phyloP scores from a whole-genome alignment of 805 yeast species.

The Brettanomyces naardenensis region DNA sequence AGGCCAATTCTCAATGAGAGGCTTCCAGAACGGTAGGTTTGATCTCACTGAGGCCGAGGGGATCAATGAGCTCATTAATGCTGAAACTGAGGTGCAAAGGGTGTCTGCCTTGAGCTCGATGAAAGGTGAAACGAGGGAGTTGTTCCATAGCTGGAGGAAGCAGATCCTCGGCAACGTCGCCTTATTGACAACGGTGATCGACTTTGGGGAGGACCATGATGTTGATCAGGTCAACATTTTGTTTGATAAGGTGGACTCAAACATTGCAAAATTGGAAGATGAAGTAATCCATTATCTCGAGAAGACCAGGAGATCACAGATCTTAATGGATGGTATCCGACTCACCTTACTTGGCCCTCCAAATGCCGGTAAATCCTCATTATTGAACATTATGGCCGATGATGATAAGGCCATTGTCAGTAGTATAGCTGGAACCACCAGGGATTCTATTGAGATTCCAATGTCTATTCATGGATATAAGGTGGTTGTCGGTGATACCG shows the following conservation, averaged over 20 bases:
- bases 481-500: conserved; percentile 83
- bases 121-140: conserved; percentile 52
- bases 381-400: conserved; percentile 67
- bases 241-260: conserved; percentile 39
- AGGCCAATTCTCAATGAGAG: conserved; percentile 87
- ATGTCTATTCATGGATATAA: conserved; percentile 80
- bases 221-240: conserved; percentile 54
- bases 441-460: conserved; percentile 80
- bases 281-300: conserved; percentile 39
- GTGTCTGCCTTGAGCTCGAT: conserved; percentile 65
- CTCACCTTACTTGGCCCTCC: conserved; percentile 82
- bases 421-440: conserved; percentile 85
- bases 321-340: conserved; percentile 65
- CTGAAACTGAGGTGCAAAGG: conserved; percentile 89
- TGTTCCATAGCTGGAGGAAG: conserved; percentile 61
- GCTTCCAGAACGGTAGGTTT: conserved; percentile 73
- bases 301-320: conserved; percentile 48
- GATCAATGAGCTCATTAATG: conserved; percentile 77
- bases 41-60: conserved; percentile 92
- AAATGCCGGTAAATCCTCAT: conserved; percentile 91
- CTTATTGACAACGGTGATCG: conserved; percentile 77
- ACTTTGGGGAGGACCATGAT: conserved; percentile 92
- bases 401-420: conserved; percentile 89
- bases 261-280: conserved; percentile 31
- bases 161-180: conserved; percentile 62